These are phyloP conservation scores for Coniochaeta ligniaria DNA, from an alignment of 2,329 filamentous ascomycete genomes.

Conservation along the genomic window DNA sequence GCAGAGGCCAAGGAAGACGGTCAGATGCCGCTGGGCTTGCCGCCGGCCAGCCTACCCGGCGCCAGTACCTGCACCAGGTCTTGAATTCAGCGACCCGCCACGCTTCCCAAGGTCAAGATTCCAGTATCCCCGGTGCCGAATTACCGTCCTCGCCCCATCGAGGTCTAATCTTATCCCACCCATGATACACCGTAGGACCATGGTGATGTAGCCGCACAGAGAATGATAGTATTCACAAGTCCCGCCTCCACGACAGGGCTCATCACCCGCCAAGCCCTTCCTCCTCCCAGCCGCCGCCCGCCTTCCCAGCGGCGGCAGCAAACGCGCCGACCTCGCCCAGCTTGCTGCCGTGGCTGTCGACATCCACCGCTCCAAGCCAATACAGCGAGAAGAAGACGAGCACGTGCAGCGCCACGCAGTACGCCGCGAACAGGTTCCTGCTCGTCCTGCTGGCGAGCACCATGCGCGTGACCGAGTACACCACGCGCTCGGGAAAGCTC, in stretches of 20 bases:
- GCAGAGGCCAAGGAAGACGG: background rate
- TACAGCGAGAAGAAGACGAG: slow-evolving; percentile 84
- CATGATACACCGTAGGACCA: background rate
- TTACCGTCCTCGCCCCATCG: background rate
- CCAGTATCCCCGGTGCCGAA: background rate
- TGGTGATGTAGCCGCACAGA: background rate
- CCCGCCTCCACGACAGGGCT: background rate
- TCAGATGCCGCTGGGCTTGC: background rate
- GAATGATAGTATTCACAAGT: background rate
- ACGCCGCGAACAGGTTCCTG: slow-evolving; percentile 87
- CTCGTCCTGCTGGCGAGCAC: slow-evolving; percentile 85
- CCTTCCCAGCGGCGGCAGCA: slow-evolving; percentile 32
- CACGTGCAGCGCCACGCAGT: slow-evolving; percentile 82
- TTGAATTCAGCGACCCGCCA: background rate
- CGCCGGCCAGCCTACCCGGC: background rate
- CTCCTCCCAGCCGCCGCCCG: slow-evolving; percentile 48
- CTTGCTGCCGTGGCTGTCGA: slow-evolving; percentile 52
- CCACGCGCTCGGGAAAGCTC: slow-evolving; percentile 81
- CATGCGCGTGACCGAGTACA: slow-evolving; percentile 86
- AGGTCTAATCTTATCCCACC: background rate
- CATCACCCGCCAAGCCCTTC: slow-evolving; percentile 46
- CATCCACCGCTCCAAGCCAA: slow-evolving; percentile 66
- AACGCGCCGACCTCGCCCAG: slow-evolving; percentile 41
- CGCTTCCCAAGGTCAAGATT: background rate
- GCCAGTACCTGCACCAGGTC: background rate